Base-by-base conservation (phyloP, 495 filamentous ascomycete genomes). In the Aspergillus sclerotioniger region DNA sequence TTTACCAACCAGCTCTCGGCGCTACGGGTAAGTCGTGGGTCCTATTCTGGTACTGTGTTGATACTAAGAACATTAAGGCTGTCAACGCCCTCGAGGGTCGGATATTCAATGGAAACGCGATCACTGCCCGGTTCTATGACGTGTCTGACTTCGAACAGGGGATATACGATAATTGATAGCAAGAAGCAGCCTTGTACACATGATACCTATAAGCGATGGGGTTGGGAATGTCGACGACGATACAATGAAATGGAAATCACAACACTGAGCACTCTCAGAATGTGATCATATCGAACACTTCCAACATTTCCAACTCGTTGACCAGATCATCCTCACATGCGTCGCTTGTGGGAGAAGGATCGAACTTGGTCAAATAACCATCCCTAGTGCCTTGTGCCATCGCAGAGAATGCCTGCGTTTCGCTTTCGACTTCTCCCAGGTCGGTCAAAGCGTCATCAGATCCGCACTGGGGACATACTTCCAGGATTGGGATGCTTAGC, bases 21-120 rank as follows among this genome's bases (percentile, higher is more conserved):
- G 43, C 66, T 96, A 56, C 80, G 90, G 75, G 90, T 93, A 76
- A 71, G 86, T 80, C 17, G 45, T 32, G 16, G 16, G 3, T n/a
- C 20, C 25, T 39, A 21, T 32, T 8, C 25, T 28, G 19, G 4
- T 32, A 29, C 13, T 31, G 46, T 6, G 5, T 31, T 21, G 35
- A 54, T 20, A 25, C 17, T 61, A 12, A 58, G 49, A 29, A 29
- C 13, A 52, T 47, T 29, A 62, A 93, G 89, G 92, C 92, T 45
- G 91, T 96, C 37, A 93, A 96, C 70, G 91, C 86, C 9, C 82
- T 93, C 8, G 84, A 95, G 64, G 90, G 89, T 25, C 83, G 90
- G 44, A 82, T 88, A 25, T 98, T 96, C 70, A 92, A 91, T 61
- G 92, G 90, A 0, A 95, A 95, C 62, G 76, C 78, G 12, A 93